phyloP scores from a whole-genome alignment of 2,329 filamentous ascomycete genomes.

The Monosporascus cannonballus region DNA sequence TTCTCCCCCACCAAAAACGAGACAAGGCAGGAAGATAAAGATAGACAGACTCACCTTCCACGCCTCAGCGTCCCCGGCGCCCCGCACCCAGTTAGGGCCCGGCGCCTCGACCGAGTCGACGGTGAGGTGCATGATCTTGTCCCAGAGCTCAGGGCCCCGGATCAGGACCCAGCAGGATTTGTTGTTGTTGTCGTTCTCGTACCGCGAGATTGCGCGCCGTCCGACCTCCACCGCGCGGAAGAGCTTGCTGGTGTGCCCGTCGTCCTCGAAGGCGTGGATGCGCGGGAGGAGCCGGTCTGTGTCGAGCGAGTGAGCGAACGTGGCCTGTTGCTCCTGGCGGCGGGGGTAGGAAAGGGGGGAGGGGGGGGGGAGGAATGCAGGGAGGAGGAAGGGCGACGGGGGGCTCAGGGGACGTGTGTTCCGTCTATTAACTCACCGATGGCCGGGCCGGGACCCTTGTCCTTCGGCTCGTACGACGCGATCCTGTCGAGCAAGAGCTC shows the following conservation, averaged over 20 bases:
- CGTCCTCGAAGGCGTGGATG: constrained; percentile 53
- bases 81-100: constrained; percentile 52
- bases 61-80: constrained; percentile 57
- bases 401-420: too few relatives aligned
- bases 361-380: too few relatives aligned
- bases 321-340: not conserved
- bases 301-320: constrained; percentile 1
- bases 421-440: constrained; percentile 30
- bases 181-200: constrained; percentile 20
- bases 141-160: constrained; percentile 52
- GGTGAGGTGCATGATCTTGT: constrained; percentile 53
- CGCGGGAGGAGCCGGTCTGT: constrained; percentile 37
- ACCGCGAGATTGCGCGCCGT: constrained; percentile 43
- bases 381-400: too few relatives aligned
- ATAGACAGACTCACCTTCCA: constrained; percentile 43
- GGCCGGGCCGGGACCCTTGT: constrained; percentile 28
- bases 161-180: constrained; percentile 43
- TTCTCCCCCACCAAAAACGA: not conserved
- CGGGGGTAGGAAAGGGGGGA: too few relatives aligned
- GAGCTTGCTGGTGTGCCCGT: constrained; percentile 78
- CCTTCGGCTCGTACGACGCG: constrained; percentile 49
- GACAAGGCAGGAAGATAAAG: not conserved
- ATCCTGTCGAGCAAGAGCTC: constrained; percentile 55
- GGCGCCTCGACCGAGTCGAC: constrained; percentile 54
- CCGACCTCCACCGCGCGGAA: constrained; percentile 63